Evolutionary conservation across 2,329 filamentous ascomycete genomes (phyloP), one percentile per base, ranked within the genome.

Genomic region (Arthrobotrys pseudoclavata): DNA sequence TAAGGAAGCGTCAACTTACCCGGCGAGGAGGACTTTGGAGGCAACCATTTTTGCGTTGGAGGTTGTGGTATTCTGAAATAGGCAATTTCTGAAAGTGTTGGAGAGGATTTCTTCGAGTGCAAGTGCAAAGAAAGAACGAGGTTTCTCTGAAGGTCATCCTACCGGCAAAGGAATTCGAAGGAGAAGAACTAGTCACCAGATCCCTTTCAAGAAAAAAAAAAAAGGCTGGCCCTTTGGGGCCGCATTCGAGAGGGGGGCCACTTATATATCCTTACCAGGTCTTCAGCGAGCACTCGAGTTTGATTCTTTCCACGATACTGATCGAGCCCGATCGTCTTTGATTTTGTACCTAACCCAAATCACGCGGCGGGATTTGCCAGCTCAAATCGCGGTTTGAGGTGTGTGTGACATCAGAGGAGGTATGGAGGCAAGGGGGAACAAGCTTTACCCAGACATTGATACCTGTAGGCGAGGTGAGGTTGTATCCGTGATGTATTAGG

Each of bases 321-420:
- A 31, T 69, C 63, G 63, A 47, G 62, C 18, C 20, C 31, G 55
- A 75, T 69, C 45, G 63, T 61, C 69, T 13, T 47, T 13, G 3
- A 12, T 22, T 10, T 24, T n/a, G 31, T 4, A 10, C 12, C 7
- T 29, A 4, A 34, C 31, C 31, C 31, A 34, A 34, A 34, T 5
- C 12, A 9, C 12, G 6, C 12, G 12, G 12, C 31, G 7, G 12
- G 31, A 57, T 40, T 40, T 57, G 69, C 69, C 24, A 26, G 48
- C 69, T 67, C 69, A 72, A 72, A 67, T 61, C 26, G 61, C 61
- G n/a, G 48, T 72, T 67, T 72, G 69, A 37, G 62, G 18, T 7
- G 7, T 7, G 52, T 34, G 29, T 18, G n/a, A 57, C 29, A 13
- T 37, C 29, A 18, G 10, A n/a, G 50, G 50, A 7, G 37, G 2